phyloP scores from a whole-genome alignment of 768 basidiomycete genomes.

The Termitomyces sp. region DNA sequence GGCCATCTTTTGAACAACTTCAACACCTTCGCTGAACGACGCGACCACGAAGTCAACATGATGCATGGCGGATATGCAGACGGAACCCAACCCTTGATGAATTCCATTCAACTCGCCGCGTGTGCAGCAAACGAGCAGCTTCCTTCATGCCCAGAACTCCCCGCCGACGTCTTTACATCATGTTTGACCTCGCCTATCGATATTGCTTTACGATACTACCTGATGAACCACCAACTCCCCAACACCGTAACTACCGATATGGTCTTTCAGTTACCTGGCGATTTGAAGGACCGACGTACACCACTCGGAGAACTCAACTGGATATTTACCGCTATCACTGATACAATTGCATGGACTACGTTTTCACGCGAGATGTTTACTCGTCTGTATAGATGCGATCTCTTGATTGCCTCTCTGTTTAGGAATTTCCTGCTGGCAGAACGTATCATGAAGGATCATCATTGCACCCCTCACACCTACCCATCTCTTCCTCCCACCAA shows the following conservation, averaged over 20 bases:
- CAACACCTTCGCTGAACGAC: constrained; percentile 70
- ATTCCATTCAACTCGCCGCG: constrained; percentile 92
- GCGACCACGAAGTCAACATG: constrained; percentile 63
- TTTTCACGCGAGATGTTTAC: constrained; percentile 94
- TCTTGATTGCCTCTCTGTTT: constrained; percentile 94
- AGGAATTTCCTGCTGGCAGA: constrained; percentile 97
- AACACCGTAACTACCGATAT: constrained; percentile 81
- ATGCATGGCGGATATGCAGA: constrained; percentile 56
- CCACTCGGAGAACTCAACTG: constrained; percentile 98
- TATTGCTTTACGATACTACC: constrained; percentile 90
- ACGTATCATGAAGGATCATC: constrained; percentile 96
- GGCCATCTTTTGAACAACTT: constrained; percentile 92
- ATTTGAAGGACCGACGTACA: constrained; percentile 93
- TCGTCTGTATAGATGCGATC: constrained; percentile 89
- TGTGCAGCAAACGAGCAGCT: constrained; percentile 89
- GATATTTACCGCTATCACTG: constrained; percentile 99
- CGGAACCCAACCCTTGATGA: constrained; percentile 69
- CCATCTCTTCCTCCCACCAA: constrained; percentile 94
- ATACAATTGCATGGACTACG: constrained; percentile 99
- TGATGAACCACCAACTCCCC: constrained; percentile 86
- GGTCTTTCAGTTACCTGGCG: constrained; percentile 94
- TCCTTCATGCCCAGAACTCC: constrained; percentile 93
- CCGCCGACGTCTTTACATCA: constrained; percentile 96
- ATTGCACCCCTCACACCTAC: constrained; percentile 92
- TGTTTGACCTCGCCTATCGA: constrained; percentile 98